Percentiles rank a stretch among this genome's conserved stretches.
These are phyloP conservation scores for Penicillium sp. DNA, from an alignment of 2,329 filamentous ascomycete species.

Conservation along the genomic window DNA sequence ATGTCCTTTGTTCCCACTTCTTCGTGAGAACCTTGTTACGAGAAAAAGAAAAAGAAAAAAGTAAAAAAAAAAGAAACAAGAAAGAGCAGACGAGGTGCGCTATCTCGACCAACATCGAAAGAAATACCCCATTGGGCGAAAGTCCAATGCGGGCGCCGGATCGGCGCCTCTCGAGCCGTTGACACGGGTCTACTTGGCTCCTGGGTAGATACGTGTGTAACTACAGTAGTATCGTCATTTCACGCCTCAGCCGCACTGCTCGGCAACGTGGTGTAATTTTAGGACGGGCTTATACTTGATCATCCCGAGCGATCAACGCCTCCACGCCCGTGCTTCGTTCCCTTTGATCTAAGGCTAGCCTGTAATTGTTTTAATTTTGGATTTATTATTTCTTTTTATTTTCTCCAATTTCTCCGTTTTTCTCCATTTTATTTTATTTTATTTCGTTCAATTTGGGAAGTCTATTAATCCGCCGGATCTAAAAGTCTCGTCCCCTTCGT, in stretches of 20 bases:
- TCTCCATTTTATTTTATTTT: slow-evolving; percentile 1
- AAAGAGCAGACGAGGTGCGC: not conserved
- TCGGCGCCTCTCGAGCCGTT: slow-evolving; percentile 1
- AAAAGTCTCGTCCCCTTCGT: slow-evolving; percentile 19
- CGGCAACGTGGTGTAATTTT: slow-evolving; percentile 16
- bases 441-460: slow-evolving; percentile 14
- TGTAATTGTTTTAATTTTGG: slow-evolving; percentile 11
- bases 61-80: too few species aligned
- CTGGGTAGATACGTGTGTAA: not conserved
- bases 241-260: slow-evolving; percentile 9
- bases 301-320: slow-evolving; percentile 25
- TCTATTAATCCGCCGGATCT: slow-evolving; percentile 24
- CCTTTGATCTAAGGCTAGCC: slow-evolving; percentile 21
- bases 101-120: not conserved
- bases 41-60: not conserved
- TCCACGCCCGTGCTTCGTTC: slow-evolving; percentile 23
- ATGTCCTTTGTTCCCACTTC: not conserved
- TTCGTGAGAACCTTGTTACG: not conserved
- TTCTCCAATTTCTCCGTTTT: slow-evolving; percentile 1
- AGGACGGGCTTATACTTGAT: slow-evolving; percentile 24
- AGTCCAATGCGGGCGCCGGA: not conserved
- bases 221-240: not conserved
- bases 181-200: slow-evolving; percentile 1
- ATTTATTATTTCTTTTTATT: slow-evolving; percentile 8
- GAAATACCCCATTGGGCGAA: not conserved